These are phyloP conservation scores for Nakazawaea ishiwadae DNA, from an alignment of 805 yeast species.

Conservation along the genomic window DNA sequence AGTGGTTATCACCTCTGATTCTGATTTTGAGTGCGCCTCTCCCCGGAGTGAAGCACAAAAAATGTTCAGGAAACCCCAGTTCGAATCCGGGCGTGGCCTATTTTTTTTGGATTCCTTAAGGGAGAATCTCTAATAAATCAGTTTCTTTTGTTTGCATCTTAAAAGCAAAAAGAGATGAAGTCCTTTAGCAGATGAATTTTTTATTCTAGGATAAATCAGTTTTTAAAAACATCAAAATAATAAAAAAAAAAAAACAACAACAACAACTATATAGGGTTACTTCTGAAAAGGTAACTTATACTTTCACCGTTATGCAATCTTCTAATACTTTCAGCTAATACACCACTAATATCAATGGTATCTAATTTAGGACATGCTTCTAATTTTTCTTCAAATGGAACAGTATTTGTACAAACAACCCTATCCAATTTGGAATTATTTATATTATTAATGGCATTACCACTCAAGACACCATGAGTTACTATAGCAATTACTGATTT, in stretches of 20 bases:
- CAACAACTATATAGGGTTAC: slow-evolving; percentile 48
- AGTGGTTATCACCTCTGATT: slow-evolving; percentile 15
- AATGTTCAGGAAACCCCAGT: slow-evolving; percentile 14
- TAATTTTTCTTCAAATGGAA: slow-evolving; percentile 67
- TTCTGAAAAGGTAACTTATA: slow-evolving; percentile 70
- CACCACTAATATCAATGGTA: slow-evolving; percentile 66
- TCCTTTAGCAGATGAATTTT: too few species aligned
- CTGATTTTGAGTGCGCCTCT: slow-evolving; percentile 7
- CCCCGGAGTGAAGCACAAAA: neutral
- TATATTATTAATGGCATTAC: slow-evolving; percentile 67
- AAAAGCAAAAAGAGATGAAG: too few species aligned
- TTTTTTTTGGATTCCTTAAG: too few species aligned
- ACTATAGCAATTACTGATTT: slow-evolving; percentile 75
- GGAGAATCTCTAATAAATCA: too few species aligned
- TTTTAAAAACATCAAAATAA: too few species aligned
- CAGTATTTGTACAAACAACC: slow-evolving; percentile 77
- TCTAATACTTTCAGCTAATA: slow-evolving; percentile 77
- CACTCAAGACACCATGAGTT: slow-evolving; percentile 76
- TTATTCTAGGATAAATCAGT: too few species aligned
- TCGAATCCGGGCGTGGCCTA: slow-evolving; percentile 15
- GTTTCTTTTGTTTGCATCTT: slow-evolving; percentile 3
- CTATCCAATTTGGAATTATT: slow-evolving; percentile 63
- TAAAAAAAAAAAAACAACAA: too few species aligned
- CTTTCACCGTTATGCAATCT: slow-evolving; percentile 87
- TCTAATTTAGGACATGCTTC: slow-evolving; percentile 58